phyloP scores from a whole-genome alignment of 176 grass and related monocot species.

The Canna indica region DNA sequence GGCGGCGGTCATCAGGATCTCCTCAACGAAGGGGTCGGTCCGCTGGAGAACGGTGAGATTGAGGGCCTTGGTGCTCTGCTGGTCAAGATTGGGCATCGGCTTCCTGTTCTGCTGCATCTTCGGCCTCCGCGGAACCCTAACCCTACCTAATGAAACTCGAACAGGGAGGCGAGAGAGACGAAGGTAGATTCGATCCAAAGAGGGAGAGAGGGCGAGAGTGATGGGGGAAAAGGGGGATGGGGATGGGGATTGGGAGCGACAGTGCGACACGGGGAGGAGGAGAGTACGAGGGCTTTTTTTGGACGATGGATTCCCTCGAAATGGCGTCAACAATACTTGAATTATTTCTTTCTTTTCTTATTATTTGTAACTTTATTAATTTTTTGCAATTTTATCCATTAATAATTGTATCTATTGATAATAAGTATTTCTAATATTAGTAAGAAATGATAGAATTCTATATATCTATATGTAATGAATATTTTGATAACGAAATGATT shows the following conservation, averaged over 20 bases:
- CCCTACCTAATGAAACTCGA: not conserved
- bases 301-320: not conserved
- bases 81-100: conserved; percentile 45
- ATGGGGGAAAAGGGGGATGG: too few species aligned
- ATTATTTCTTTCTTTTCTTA: too few species aligned
- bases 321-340: not conserved
- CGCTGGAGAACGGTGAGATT: conserved; percentile 71
- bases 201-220: too few species aligned
- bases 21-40: conserved; percentile 46
- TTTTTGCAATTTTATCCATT: too few species aligned
- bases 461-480: too few species aligned
- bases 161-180: too few species aligned
- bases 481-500: too few species aligned
- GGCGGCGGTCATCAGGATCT: conserved; percentile 49
- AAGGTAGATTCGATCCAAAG: too few species aligned
- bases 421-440: too few species aligned
- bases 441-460: too few species aligned
- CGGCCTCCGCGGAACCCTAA: conserved; percentile 29
- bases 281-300: not conserved
- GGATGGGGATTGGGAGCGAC: not conserved
- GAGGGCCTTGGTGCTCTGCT: conserved; percentile 43
- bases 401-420: too few species aligned
- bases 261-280: not conserved
- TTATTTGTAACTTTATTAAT: too few species aligned
- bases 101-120: conserved; percentile 33